phyloP scores from a whole-genome alignment of 169 alveolate species.

The Toxoplasma gondii region DNA sequence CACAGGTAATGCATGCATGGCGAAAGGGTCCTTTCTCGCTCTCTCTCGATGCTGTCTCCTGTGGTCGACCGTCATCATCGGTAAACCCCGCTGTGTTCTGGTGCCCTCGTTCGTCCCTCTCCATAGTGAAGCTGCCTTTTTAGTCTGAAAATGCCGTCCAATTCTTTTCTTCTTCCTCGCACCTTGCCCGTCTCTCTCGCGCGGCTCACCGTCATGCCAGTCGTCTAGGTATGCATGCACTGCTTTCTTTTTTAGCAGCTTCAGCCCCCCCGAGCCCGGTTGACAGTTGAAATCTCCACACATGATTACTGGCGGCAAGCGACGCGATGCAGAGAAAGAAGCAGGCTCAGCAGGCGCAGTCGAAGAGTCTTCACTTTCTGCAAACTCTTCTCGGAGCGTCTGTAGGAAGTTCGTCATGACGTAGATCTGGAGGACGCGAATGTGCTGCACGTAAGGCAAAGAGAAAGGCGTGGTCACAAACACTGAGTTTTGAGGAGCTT shows the following conservation, averaged over 20 bases:
- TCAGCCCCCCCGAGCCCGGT: conserved; percentile 10
- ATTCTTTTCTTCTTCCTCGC: too few relatives aligned
- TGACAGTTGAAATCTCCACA: conserved; percentile 29
- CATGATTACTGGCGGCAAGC: neutral
- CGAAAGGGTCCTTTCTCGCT: too few relatives aligned
- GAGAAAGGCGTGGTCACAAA: neutral
- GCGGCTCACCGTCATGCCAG: conserved; percentile 2
- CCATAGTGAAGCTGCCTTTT: too few relatives aligned
- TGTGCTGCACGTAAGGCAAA: neutral
- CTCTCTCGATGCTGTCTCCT: too few relatives aligned
- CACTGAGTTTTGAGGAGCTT: too few relatives aligned
- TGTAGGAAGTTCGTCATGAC: neutral
- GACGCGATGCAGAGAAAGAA: neutral
- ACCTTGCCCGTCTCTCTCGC: neutral
- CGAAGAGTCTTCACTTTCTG: neutral
- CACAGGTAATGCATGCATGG: too few relatives aligned
- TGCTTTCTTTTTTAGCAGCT: neutral
- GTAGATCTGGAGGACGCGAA: neutral
- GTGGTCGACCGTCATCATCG: too few relatives aligned
- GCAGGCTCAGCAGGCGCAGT: too few relatives aligned
- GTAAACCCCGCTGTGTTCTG: too few relatives aligned
- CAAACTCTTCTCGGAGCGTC: neutral
- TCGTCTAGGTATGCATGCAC: neutral
- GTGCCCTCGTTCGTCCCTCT: too few relatives aligned
- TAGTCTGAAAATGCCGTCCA: too few relatives aligned